phyloP scores from a whole-genome alignment of 768 basidiomycete species.

The Auriscalpium vulgare region DNA sequence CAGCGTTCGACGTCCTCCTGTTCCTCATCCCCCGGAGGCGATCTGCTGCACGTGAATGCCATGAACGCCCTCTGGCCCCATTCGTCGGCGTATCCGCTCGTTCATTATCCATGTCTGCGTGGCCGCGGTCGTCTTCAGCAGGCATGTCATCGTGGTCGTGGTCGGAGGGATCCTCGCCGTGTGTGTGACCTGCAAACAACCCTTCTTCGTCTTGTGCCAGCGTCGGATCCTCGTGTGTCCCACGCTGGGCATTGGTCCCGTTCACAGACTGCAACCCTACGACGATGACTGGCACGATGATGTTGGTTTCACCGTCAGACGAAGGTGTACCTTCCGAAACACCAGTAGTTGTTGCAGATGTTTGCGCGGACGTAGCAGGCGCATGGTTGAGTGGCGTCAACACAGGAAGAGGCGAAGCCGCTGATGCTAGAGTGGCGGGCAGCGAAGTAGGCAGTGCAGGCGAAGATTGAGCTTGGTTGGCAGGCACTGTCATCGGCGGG shows the following conservation, averaged over 20 bases:
- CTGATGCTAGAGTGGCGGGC: not conserved
- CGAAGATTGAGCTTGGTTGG: conserved; percentile 5
- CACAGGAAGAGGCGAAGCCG: not conserved
- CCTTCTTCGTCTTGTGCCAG: conserved; percentile 2
- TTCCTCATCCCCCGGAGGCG: conserved; percentile 49
- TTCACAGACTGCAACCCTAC: conserved; percentile 76
- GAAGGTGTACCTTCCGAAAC: conserved; percentile 5
- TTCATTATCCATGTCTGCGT: not conserved
- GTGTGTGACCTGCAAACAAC: not conserved
- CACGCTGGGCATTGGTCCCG: conserved; percentile 23
- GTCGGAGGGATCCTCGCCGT: not conserved
- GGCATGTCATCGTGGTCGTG: not conserved
- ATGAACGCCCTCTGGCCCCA: conserved; percentile 31
- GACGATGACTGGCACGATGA: conserved; percentile 76
- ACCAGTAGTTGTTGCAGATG: conserved; percentile 14
- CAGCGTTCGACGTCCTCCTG: conserved; percentile 9
- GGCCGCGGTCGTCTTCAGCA: not conserved
- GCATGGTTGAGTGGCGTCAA: not conserved
- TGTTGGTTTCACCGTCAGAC: conserved; percentile 12
- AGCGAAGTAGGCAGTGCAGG: not conserved
- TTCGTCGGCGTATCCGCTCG: not conserved
- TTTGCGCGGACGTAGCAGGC: conserved; percentile 7
- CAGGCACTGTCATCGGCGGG: conserved; percentile 50
- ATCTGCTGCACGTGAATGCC: conserved; percentile 59
- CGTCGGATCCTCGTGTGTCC: conserved; percentile 5